Conservation (phyloP, 2,329 filamentous ascomycete species). For the Apiospora marii region DNA sequence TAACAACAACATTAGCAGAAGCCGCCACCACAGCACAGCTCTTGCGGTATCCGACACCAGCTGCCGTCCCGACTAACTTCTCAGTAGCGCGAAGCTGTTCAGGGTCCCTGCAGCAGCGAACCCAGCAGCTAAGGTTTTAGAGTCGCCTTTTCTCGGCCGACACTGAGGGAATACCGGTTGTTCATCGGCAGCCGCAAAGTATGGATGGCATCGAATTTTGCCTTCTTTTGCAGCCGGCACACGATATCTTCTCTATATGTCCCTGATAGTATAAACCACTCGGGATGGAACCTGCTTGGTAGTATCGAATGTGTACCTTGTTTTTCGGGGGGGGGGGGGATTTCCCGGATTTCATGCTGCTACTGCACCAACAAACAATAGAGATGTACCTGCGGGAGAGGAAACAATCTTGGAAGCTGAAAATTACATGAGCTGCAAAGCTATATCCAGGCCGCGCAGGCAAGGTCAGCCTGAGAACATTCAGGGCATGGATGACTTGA, state of each 20-base stretch:
- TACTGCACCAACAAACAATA: not conserved
- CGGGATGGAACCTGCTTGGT: not conserved
- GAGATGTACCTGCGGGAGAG: not conserved
- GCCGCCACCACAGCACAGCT: constrained; percentile 6
- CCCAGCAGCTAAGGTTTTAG: constrained; percentile 15
- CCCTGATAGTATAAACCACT: constrained; percentile 4
- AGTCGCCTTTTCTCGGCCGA: constrained; percentile 8
- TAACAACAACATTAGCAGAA: not conserved
- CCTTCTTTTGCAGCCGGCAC: not conserved
- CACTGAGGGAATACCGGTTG: constrained; percentile 2
- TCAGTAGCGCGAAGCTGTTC: constrained; percentile 16
- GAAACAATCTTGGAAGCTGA: constrained; percentile 9
- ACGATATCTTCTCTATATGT: not conserved
- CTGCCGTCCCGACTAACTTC: not conserved
- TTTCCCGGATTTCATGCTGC: constrained; percentile 9
- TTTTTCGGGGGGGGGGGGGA: constrained; percentile 6
- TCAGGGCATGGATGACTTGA: not conserved
- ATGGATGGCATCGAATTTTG: not conserved
- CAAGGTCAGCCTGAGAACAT: not conserved
- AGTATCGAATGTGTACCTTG: constrained; percentile 15
- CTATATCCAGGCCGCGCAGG: not conserved
- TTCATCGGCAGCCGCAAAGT: not conserved
- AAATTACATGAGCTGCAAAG: not conserved
- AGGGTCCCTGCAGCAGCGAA: constrained; percentile 12
- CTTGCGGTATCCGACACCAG: constrained; percentile 9